Evolutionary conservation across 306 rosid species (phyloP).

Genomic region (Castanea mollissima): DNA sequence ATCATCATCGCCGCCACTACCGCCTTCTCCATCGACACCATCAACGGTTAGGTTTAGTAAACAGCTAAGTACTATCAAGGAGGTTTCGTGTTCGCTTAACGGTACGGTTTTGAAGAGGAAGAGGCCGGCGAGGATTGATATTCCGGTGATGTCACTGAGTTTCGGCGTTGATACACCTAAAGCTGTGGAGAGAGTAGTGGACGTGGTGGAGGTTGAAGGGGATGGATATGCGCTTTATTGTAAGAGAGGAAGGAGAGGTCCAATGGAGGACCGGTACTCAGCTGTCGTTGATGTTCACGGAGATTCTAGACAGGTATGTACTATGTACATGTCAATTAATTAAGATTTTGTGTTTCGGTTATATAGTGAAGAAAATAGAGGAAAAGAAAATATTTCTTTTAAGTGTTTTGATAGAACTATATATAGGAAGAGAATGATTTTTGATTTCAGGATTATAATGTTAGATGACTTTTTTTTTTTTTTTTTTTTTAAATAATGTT

Average conservation of each 20-base stretch:
- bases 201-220: conserved; percentile 44
- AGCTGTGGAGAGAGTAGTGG: conserved; percentile 19
- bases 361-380: not conserved
- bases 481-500: too few relatives aligned
- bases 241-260: conserved; percentile 47
- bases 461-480: too few relatives aligned
- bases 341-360: not conserved
- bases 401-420: too few relatives aligned
- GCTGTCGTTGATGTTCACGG: conserved; percentile 32
- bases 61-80: not conserved
- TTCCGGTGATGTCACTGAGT: conserved; percentile 20
- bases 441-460: too few relatives aligned
- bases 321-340: not conserved
- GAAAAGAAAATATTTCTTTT: not conserved
- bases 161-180: conserved; percentile 23
- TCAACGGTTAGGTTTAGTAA: conserved; percentile 15
- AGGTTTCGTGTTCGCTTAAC: conserved; percentile 1
- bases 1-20: not conserved
- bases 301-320: conserved; percentile 42
- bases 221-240: conserved; percentile 49
- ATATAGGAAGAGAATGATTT: too few relatives aligned
- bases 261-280: conserved; percentile 52
- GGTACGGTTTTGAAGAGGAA: conserved; percentile 40
- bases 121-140: conserved; percentile 41
- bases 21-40: conserved; percentile 8